phyloP scores from a whole-genome alignment of 805 yeast genomes.

The Pichia scutulata region DNA sequence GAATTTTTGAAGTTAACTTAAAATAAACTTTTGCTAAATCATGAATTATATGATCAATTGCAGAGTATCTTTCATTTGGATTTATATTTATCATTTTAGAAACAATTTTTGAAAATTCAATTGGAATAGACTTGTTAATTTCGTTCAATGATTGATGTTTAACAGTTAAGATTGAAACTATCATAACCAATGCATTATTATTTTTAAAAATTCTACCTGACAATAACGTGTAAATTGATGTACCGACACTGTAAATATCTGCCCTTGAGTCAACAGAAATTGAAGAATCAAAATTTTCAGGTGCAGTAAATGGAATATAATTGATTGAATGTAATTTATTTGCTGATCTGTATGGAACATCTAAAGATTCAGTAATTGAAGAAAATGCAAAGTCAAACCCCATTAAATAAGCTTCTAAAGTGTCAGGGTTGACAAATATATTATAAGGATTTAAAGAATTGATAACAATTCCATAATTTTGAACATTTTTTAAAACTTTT shows the following conservation, averaged over 20 bases:
- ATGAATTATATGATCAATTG: constrained; percentile 28
- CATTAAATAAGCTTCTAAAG: constrained; percentile 31
- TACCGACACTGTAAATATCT: constrained; percentile 43
- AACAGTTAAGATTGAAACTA: constrained; percentile 34
- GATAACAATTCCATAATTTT: constrained; percentile 37
- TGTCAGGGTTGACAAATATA: constrained; percentile 29
- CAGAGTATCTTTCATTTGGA: constrained; percentile 33
- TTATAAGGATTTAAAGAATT: constrained; percentile 38
- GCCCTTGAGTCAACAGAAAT: constrained; percentile 38
- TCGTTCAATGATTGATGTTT: constrained; percentile 35
- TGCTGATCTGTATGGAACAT: constrained; percentile 35
- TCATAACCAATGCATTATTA: constrained; percentile 32
- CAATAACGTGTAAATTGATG: constrained; percentile 41
- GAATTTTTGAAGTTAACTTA: constrained; percentile 14
- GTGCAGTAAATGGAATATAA: constrained; percentile 41
- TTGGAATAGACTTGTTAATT: constrained; percentile 26
- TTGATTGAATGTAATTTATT: constrained; percentile 32
- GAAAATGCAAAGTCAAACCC: constrained; percentile 46
- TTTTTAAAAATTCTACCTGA: constrained; percentile 37
- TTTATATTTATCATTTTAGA: constrained; percentile 36
- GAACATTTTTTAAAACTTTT: constrained; percentile 26
- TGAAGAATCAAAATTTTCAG: constrained; percentile 38
- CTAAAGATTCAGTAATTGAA: constrained; percentile 33
- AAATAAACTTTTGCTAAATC: constrained; percentile 28
- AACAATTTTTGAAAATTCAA: constrained; percentile 31